Base-by-base conservation (phyloP, 345 rosid genomes). In the Cardamine resedifolia region DNA sequence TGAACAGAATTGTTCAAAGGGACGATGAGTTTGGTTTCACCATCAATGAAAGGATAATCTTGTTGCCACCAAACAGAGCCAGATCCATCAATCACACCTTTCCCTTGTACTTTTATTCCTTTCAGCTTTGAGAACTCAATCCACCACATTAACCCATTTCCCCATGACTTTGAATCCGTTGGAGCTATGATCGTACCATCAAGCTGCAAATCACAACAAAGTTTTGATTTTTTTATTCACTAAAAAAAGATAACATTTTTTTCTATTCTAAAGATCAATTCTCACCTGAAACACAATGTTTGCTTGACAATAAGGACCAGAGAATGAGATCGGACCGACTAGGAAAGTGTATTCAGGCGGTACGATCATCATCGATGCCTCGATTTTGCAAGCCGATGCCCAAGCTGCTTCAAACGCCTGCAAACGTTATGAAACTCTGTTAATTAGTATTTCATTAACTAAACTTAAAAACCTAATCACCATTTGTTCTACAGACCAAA, bases 31-130 rank as follows among this genome's bases (percentile, higher is more conserved):
- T 81, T 82, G 64, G 77, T 33, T 69, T 87, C 93, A 15, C 81
- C 84, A 33, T 96, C 96, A 21, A 55, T 55, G 28, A 72, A 80
- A 10, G 90, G 89, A 24, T 79, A 57, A 45, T 79, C 88, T 76
- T 87, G 86, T 77, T 84, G 84, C 99, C 99, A 96, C 99, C 99
- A 96, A 33, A 82, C 84, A 39, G 99, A 86, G 43, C 99, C 99
- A 76, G 95, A 83, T 71, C 99, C 99, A 73, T 96, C 99, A 61
- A 96, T 84, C 14, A 84, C 80, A 41, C 99, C 99, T 33, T 79
- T 78, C 15, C 99, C 98, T 73, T 86, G 94, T 58, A 96, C 39
- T 60, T 90, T 85, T 45, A 92, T 85, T 49, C 98, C 98, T 36
- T 27, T 80, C 21, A 96, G 87, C 83, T 96, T 96, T 64, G 96